phyloP scores from a whole-genome alignment of 106 monocot species.

The Allium sativum region DNA sequence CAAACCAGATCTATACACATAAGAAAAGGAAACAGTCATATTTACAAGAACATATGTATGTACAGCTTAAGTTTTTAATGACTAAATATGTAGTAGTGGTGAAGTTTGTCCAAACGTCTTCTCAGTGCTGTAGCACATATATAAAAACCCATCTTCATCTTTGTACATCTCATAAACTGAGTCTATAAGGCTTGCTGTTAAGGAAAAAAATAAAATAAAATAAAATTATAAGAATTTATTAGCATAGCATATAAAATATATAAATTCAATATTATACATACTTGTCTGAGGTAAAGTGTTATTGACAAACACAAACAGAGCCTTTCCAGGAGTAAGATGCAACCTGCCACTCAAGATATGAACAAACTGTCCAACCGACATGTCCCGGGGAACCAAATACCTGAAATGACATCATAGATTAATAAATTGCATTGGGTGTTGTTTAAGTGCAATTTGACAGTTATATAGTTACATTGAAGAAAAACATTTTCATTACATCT shows the following conservation, averaged over 20 bases:
- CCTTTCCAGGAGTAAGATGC: conserved; percentile 68
- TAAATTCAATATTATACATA: conserved; percentile 5
- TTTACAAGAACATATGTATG: no score
- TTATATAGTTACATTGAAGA: no score
- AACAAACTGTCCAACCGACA: conserved; percentile 86
- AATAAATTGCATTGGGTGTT: neutral
- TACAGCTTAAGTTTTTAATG: no score
- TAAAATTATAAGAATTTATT: no score
- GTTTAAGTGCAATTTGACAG: no score
- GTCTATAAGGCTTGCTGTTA: conserved; percentile 23
- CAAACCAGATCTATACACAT: no score
- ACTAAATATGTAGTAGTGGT: no score
- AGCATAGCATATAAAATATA: no score
- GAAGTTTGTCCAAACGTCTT: conserved; percentile 40
- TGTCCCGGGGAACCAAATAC: conserved; percentile 68
- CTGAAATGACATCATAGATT: conserved; percentile 20
- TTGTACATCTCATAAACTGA: conserved; percentile 35
- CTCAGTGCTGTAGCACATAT: conserved; percentile 68
- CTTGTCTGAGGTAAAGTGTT: conserved; percentile 80
- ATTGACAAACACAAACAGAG: conserved; percentile 83
- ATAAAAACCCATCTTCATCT: conserved; percentile 59
- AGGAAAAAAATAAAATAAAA: no score
- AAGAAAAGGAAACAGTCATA: no score
- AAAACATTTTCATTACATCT: no score
- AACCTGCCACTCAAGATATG: conserved; percentile 60